These are phyloP conservation scores for Saccharomyces hybrid DNA, from an alignment of 1,139 yeast species.

Conservation along the genomic window DNA sequence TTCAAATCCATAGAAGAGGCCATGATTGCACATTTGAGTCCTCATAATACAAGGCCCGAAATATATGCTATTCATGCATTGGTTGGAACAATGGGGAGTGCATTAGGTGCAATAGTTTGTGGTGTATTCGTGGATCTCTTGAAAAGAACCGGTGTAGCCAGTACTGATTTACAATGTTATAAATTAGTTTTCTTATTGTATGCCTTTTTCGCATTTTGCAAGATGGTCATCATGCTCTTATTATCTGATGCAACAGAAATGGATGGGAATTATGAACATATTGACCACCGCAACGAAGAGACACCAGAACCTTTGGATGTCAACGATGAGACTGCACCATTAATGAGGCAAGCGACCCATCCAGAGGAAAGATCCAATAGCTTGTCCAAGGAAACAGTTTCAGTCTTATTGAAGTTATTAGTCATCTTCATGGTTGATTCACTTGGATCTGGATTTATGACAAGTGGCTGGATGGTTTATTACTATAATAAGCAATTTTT, in stretches of 20 bases:
- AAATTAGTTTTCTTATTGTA: constrained; percentile 53
- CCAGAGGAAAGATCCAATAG: constrained; percentile 3
- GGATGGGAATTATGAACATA: constrained; percentile 23
- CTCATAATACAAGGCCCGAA: constrained; percentile 58
- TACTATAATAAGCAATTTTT: constrained; percentile 44
- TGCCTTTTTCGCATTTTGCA: constrained; percentile 47
- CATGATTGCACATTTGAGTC: constrained; percentile 72
- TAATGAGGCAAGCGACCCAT: constrained; percentile 9
- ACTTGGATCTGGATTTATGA: constrained; percentile 81
- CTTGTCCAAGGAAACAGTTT: constrained; percentile 27
- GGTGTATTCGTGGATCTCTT: constrained; percentile 52
- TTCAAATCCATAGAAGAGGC: constrained; percentile 87
- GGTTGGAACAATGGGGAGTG: constrained; percentile 66
- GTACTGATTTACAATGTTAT: constrained; percentile 40
- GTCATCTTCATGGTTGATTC: constrained; percentile 68
- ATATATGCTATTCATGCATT: constrained; percentile 53
- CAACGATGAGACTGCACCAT: constrained; percentile 25
- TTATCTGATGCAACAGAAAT: constrained; percentile 53
- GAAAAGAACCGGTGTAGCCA: constrained; percentile 22
- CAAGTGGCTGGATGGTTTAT: constrained; percentile 80
- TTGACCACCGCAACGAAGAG: constrained; percentile 17
- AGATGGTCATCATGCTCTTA: constrained; percentile 46
- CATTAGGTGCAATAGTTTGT: constrained; percentile 61
- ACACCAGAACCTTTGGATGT: constrained; percentile 6
- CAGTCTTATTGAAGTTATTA: constrained; percentile 33